Evolutionary conservation across 805 yeast species (phyloP).

Genomic region (Candida boleticola): DNA sequence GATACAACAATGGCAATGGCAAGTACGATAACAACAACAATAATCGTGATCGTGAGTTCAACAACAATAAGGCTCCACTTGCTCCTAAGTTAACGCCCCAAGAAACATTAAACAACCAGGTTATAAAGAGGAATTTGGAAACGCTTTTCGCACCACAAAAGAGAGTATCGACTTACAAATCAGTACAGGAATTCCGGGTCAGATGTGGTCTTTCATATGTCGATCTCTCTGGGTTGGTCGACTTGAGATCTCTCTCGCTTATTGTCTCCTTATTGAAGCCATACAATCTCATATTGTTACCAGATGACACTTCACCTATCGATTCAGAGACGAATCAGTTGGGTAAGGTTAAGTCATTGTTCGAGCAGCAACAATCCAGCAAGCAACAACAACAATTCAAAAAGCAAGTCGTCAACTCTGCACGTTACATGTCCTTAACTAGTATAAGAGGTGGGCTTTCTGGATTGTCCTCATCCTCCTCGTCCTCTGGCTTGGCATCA

Average conservation of each 20-base stretch:
- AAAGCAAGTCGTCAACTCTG: conserved; percentile 16
- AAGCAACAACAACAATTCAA: conserved; percentile 19
- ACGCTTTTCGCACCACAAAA: conserved; percentile 52
- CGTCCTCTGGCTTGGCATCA: neutral
- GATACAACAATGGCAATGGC: conserved; percentile 11
- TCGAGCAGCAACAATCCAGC: conserved; percentile 30
- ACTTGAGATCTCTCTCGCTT: conserved; percentile 74
- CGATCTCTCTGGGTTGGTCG: conserved; percentile 83
- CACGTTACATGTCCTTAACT: conserved; percentile 29
- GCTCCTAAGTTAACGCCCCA: conserved; percentile 37
- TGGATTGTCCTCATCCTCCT: conserved; percentile 3
- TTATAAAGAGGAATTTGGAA: conserved; percentile 43
- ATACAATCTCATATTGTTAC: conserved; percentile 58
- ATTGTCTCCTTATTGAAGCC: conserved; percentile 81
- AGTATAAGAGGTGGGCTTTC: conserved; percentile 29
- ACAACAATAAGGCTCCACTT: conserved; percentile 16
- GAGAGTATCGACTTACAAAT: conserved; percentile 27
- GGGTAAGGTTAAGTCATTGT: conserved; percentile 21
- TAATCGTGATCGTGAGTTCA: conserved; percentile 14
- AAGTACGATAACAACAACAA: conserved; percentile 17
- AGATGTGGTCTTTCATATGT: conserved; percentile 73
- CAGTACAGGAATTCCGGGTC: conserved; percentile 40
- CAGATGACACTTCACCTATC: conserved; percentile 35
- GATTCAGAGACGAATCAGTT: conserved; percentile 25
- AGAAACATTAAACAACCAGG: conserved; percentile 39